phyloP scores from a whole-genome alignment of 2,329 filamentous ascomycete species.

The Diplodia mutila region DNA sequence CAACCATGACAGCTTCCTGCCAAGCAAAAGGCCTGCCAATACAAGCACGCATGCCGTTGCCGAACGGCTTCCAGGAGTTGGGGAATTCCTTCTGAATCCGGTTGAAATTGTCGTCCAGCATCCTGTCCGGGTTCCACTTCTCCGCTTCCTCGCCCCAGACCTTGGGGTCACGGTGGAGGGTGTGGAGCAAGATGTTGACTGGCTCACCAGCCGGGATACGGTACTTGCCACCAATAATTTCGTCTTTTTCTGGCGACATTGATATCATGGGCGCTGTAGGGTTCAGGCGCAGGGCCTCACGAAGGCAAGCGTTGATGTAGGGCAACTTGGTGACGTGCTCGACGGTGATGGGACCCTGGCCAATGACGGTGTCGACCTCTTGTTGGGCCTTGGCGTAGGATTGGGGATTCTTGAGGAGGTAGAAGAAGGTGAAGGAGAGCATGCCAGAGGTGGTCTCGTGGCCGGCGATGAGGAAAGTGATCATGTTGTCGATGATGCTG shows the following conservation, averaged over 20 bases:
- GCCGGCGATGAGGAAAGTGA: constrained; percentile 66
- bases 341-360: constrained; percentile 49
- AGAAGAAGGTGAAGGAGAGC: constrained; percentile 52
- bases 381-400: constrained; percentile 55
- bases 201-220: constrained; percentile 39
- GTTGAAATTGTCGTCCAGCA: constrained; percentile 50
- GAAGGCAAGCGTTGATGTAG: constrained; percentile 59
- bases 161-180: constrained; percentile 47
- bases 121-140: constrained; percentile 52
- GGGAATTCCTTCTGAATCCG: constrained; percentile 44
- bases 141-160: constrained; percentile 52
- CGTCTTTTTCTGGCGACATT: constrained; percentile 39
- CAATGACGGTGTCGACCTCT: constrained; percentile 59
- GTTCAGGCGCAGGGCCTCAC: constrained; percentile 59
- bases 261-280: constrained; percentile 58
- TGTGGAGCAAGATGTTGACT: constrained; percentile 38
- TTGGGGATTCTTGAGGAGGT: constrained; percentile 57
- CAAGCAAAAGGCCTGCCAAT: constrained; percentile 60
- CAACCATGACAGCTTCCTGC: constrained; percentile 56
- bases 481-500: constrained; percentile 69
- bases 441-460: constrained; percentile 45
- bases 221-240: constrained; percentile 44
- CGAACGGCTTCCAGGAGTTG: constrained; percentile 58
- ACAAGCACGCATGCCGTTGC: constrained; percentile 57
- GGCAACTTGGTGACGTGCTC: constrained; percentile 57